Evolutionary conservation across 495 filamentous ascomycete species (phyloP), one percentile per base, ranked within the genome.

Genomic region (Daldinia vernicosa): DNA sequence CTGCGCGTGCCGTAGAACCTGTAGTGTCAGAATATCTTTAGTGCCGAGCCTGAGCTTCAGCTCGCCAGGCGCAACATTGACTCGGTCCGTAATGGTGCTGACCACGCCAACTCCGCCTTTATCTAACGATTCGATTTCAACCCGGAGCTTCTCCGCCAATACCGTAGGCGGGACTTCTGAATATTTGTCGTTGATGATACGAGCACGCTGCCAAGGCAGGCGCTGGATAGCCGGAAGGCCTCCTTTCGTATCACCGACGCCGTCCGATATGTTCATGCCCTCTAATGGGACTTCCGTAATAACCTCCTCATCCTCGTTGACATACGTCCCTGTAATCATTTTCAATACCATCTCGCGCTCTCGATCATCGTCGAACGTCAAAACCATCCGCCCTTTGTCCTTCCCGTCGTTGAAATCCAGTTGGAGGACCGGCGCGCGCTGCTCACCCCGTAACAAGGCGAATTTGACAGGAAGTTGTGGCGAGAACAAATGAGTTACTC

Each of bases 11-110:
- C 91, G 87, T 43, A 88, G 84, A 43, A 93, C 71, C 63, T 86
- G 89, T 64, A 93, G 79, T 56, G 87, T 86, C 33, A 85, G 88
- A 14, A 86, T 82, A 60, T 87, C 84, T 43, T 82, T 83, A 58
- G 88, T 84, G 63, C 90, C 86, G 24, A 93, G 80, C 32, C 77
- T 79, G 27, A 94, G 73, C 75, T 86, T 89, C 62, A 94, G 74
- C 73, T 93, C 90, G 9, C 92, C 91, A 63, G 89, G 89, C n/a
- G 85, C 89, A n/a, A 91, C 80, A 68, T 92, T 92, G 65, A 94
- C 82, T 19, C 91, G 85, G 78, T 94, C 92, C 6, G 90, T 92
- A 8, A 92, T 82, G 47, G 86, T 90, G 64, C 75, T 65, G 1
- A 77, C 71, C 9, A 77, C 69, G 7, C 75, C 75, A 56, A 72